Evolutionary conservation across 2,329 filamentous ascomycete genomes (phyloP), one percentile per base, ranked within the genome.

Genomic region (Pestalotiopsis sp.): DNA sequence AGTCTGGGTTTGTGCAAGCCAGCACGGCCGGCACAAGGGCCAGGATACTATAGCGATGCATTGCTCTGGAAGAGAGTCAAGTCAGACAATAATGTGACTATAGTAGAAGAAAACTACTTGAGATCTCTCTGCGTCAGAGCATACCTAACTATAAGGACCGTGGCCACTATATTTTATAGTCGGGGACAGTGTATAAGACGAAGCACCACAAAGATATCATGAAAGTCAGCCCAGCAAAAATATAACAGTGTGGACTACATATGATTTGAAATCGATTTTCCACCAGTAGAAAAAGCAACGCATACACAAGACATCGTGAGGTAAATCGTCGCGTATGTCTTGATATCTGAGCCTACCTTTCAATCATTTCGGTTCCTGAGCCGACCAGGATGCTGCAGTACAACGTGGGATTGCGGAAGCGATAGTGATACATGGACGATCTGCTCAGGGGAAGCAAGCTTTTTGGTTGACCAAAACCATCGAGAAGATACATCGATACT

Each of bases 1-100:
- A 70, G 63, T 73, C 68, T 3, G 71, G 70, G 66, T 79, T 78
- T 49, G 76, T 71, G 71, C 78, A 79, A 45, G 74, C 77, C 57
- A 76, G 65, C 20, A 72, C 75, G 17, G 52, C 64, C 17, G 64
- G 64, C 31, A 59, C 31, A n/a, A 66, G 64, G 23, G 31, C 52
- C 17, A 66, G 64, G 14, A 66, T 23, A 58, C 27, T 39, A 45
- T 66, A 66, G 25, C 64, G 45, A 49, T 58, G 64, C 64, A 58
- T 66, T 27, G 23, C 45, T 52, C 45, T 59, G 23, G 14, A 23
- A 59, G 20, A 23, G 20, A 12, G 23, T 12, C 14, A 14, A 52
- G 14, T 25, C 7, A 38, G 27, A 25, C 23, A 27, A 39, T 27
- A 17, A 25, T 61, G 31, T 61, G n/a, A 61, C 25, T 25, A n/a